phyloP scores from a whole-genome alignment of 495 filamentous ascomycete species.

The Penicillium silybi region DNA sequence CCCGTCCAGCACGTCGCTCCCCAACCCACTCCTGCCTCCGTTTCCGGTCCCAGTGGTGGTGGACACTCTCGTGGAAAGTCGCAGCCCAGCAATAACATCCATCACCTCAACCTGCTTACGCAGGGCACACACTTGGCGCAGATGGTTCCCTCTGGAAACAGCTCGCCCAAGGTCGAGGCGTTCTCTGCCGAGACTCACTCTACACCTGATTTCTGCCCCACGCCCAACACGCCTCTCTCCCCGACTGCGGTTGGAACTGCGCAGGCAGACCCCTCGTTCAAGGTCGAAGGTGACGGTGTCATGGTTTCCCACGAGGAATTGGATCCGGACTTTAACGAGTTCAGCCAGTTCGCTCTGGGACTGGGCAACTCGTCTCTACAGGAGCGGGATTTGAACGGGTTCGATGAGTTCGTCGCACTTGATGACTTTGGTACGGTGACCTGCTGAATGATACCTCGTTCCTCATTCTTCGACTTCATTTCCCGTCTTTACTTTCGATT shows the following conservation, averaged over 20 bases:
- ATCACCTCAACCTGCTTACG: constrained; percentile 24
- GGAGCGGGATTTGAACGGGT: constrained; percentile 26
- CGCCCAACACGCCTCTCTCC: constrained; percentile 35
- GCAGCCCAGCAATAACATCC: constrained; percentile 21
- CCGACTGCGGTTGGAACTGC: constrained; percentile 19
- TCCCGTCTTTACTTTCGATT: constrained; percentile 9
- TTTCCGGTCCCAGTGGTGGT: constrained; percentile 15
- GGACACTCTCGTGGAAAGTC: constrained; percentile 27
- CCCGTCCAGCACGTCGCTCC: constrained; percentile 22
- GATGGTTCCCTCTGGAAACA: constrained; percentile 8
- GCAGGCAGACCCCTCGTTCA: constrained; percentile 2
- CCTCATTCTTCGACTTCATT: constrained; percentile 4
- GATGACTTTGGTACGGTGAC: constrained; percentile 34
- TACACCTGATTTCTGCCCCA: constrained; percentile 36
- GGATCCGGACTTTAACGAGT: constrained; percentile 34
- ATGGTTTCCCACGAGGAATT: constrained; percentile 27
- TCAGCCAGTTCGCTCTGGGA: constrained; percentile 35
- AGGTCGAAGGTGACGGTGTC: constrained; percentile 16
- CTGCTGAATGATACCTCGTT: constrained; percentile 19
- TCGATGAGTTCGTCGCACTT: constrained; percentile 34
- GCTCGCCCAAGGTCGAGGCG: constrained; percentile 22
- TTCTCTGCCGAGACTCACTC: constrained; percentile 30
- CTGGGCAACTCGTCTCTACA: constrained; percentile 23
- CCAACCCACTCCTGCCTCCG: constrained; percentile 11
- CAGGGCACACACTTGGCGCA: constrained; percentile 22